Base-by-base conservation (phyloP, 192 early-diverging fungal species). In the Lobosporangium transversale region DNA sequence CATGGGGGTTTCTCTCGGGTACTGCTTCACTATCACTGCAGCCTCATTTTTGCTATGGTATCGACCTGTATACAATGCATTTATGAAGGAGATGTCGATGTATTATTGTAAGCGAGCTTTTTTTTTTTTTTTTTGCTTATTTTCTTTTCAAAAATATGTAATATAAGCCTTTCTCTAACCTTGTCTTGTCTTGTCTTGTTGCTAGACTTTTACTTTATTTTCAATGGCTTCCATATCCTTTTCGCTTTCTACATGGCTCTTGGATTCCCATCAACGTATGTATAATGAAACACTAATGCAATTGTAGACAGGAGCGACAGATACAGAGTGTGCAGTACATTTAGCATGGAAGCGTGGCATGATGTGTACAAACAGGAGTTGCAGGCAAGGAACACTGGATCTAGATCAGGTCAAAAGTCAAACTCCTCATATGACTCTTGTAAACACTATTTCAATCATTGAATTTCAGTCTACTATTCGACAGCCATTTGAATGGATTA, bases 1-100 rank as follows among this genome's bases (percentile, higher is more conserved):
- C 80, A 89, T 95, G 80, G 94, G 92, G 14, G 91, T 91, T 2
- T 86, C 90, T 63, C 81, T 92, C 27, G 85, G 88, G 15, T 87
- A 90, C 57, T 85, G 89, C 75, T 91, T 93, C 67, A 94, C 93
- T 2, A 90, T 93, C 58, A 88, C 86, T 11, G 78, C 83, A 4
- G 85, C 85, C 2, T 93, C 91, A 55, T 93, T 96, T 80, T 92
- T 93, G 78, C 32, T 91, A 50, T 94, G 94, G 94, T 96, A 96
- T 79, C 88, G 93, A 12, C 94, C 94, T 23, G 83, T 93, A 35
- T 96, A 96, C 81, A 91, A 91, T 44, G 93, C 93, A 35, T 96
- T 91, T 69, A 89, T 90, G 87, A 93, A 92, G 81, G 92, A 94
- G 68, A 87, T 87, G 62, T 93, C 91, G 23, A 84, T 96, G 56